Evolutionary conservation across 805 yeast species (phyloP), one percentile per base, ranked within the genome.

Genomic region (Ogataea zsoltii): DNA sequence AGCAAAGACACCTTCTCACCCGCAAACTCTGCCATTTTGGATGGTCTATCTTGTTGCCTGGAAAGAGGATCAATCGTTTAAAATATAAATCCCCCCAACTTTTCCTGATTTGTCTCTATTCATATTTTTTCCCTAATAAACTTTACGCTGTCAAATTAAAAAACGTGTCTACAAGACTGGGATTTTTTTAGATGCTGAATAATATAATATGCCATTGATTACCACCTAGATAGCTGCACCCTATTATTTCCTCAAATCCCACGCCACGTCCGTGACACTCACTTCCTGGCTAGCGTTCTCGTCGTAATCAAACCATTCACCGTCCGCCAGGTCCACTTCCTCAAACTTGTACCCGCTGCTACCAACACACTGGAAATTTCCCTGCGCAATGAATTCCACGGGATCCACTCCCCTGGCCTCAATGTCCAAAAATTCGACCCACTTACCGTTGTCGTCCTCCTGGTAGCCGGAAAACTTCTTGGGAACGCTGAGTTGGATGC

Each of bases 281-380:
- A 90, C 97, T 65, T 92, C 97, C 34, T 71, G 78, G 11, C 80
- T 78, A 7, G 85, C 83, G 53, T 82, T 79, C 45, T 94, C 98
- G 63, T 94, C 98, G 61, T 91, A 94, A 58, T 94, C 99, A 61
- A 83, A 94, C 91, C 96, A 91, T 61, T 94, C 98, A 42, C 79
- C 82, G 19, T 88, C 96, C 30, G 73, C 77, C 23, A 90, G 69
- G 45, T 85, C 94, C 19, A 89, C 76, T 23, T 85, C 88, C 5
- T 60, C 59, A 58, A 86, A 88, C 42, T 61, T 65, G 9, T 85
- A 71, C 11, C 68, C 64, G 1, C 42, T 29, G 5, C 67, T 71
- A 11, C 87, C 86, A 33, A 60, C 67, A 44, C 85, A 82, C 25
- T 61, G 55, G 61, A 85, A 85, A 4, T 46, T 65, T 0, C 92